Conservation (phyloP, 164 flowering plant species). For the Taxillus chinensis region DNA sequence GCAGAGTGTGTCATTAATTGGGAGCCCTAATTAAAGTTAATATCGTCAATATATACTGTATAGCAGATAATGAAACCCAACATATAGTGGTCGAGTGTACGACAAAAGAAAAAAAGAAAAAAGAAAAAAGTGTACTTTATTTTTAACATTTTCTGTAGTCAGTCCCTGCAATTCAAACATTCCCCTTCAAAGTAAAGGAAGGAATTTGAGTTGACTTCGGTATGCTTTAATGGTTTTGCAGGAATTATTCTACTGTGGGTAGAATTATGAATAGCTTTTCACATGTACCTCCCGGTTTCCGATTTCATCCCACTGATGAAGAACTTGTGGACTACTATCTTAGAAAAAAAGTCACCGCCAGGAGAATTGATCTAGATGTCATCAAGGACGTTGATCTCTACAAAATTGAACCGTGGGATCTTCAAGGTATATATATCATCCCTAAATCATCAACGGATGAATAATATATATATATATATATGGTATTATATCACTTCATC, state of each 20-base stretch:
- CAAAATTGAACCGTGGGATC: slow-evolving; percentile 67
- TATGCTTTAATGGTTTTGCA: neutral
- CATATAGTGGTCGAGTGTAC: no score
- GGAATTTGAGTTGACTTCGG: neutral
- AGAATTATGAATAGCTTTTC: slow-evolving; percentile 31
- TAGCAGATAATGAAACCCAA: no score
- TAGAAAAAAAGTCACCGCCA: slow-evolving; percentile 32
- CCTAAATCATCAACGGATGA: no score
- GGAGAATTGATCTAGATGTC: slow-evolving; percentile 43
- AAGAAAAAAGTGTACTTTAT: no score
- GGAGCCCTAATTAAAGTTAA: no score
- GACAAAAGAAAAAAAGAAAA: no score
- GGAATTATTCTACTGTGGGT: neutral
- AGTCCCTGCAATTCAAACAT: neutral
- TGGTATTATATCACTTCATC: neutral
- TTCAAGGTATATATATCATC: slow-evolving; percentile 30
- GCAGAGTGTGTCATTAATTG: no score
- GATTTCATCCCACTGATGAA: slow-evolving; percentile 65
- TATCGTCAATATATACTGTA: no score
- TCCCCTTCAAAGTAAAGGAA: neutral
- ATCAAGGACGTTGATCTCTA: slow-evolving; percentile 61
- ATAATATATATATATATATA: neutral
- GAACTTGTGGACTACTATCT: slow-evolving; percentile 62
- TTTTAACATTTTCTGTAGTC: no score
- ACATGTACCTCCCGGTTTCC: slow-evolving; percentile 58